These are phyloP conservation scores for Fusarium heterosporum DNA, from an alignment of 2,329 filamentous ascomycete genomes.

Conservation along the genomic window DNA sequence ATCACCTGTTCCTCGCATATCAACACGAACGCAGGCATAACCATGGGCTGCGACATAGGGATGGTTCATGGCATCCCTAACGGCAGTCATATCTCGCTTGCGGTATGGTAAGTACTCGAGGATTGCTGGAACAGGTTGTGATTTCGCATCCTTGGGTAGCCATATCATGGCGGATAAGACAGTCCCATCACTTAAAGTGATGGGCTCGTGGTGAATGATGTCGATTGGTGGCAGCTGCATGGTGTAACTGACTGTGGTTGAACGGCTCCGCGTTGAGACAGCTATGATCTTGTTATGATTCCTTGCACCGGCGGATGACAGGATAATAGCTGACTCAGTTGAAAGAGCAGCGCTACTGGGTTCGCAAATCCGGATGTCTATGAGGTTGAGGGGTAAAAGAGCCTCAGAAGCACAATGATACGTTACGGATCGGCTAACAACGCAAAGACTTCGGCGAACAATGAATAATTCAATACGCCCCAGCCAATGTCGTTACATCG, in stretches of 20 bases:
- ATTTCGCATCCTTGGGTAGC: conserved; percentile 1
- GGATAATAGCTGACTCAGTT: background rate
- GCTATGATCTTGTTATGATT: too few species aligned
- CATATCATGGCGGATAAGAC: conserved; percentile 14
- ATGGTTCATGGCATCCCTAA: conserved; percentile 12
- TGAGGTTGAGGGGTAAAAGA: background rate
- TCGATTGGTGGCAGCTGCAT: conserved; percentile 9
- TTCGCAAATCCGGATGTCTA: too few species aligned
- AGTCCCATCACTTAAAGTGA: conserved; percentile 4
- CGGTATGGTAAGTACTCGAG: conserved; percentile 10
- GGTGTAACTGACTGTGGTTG: too few species aligned
- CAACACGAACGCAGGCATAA: conserved; percentile 4
- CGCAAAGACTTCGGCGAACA: background rate
- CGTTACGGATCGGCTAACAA: background rate
- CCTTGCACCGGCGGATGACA: too few species aligned
- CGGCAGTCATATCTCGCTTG: conserved; percentile 9
- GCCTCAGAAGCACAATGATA: background rate
- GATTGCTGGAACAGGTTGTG: conserved; percentile 8
- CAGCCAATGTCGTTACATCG: background rate
- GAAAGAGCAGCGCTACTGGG: background rate
- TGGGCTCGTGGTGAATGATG: conserved; percentile 11
- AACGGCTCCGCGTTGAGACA: too few species aligned
- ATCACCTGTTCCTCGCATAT: conserved; percentile 13
- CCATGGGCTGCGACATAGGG: conserved; percentile 1
- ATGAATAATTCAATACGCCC: background rate